These are phyloP conservation scores for Wickerhamomyces chambardii DNA, from an alignment of 805 yeast genomes.

Conservation along the genomic window DNA sequence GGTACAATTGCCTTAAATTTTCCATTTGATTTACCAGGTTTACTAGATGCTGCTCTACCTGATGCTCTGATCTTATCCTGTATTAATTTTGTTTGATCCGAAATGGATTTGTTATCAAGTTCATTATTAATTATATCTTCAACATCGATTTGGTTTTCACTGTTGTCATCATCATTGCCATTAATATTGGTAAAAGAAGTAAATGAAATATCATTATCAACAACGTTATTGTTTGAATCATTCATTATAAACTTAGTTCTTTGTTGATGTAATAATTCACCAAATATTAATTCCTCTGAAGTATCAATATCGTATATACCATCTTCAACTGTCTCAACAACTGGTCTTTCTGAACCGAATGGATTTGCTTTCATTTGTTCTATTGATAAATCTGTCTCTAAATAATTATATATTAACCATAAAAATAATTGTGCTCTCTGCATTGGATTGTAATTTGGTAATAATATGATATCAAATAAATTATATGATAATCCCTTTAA, in stretches of 20 bases:
- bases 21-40: no score
- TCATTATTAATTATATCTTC: no score
- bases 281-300: constrained; percentile 31
- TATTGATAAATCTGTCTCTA: constrained; percentile 59
- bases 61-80: no score
- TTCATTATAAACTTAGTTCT: constrained; percentile 23
- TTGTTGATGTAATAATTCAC: constrained; percentile 27
- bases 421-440: constrained; percentile 66
- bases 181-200: no score
- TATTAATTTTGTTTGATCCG: no score
- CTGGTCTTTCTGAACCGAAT: constrained; percentile 38
- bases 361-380: constrained; percentile 48
- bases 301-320: constrained; percentile 31
- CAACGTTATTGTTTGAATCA: no score
- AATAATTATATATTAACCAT: constrained; percentile 76
- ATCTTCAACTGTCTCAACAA: constrained; percentile 15
- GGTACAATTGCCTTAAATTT: no score
- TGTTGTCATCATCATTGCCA: no score
- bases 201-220: no score
- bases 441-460: constrained; percentile 46
- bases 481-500: constrained; percentile 28
- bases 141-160: no score
- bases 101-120: no score
- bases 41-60: no score
- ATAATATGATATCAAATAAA: constrained; percentile 69